These are phyloP conservation scores for Boletus smithii DNA, from an alignment of 1,284 basidiomycete species.

Conservation along the genomic window DNA sequence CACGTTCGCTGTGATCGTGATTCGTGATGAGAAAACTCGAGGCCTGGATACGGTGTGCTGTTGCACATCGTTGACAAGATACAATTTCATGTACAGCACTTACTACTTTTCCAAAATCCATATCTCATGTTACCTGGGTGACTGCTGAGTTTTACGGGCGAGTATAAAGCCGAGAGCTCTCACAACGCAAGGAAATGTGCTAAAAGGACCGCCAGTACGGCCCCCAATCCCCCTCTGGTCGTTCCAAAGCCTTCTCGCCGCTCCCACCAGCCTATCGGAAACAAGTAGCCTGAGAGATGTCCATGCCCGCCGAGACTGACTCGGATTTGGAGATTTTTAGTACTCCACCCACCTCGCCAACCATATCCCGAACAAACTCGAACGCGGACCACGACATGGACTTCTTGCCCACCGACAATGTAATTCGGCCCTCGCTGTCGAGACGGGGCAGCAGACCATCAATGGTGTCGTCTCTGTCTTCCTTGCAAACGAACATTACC, in stretches of 20 bases:
- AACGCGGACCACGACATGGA: slow-evolving; percentile 26
- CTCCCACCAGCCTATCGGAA: slow-evolving; percentile 12
- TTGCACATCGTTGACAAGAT: slow-evolving; percentile 14
- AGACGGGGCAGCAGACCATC: slow-evolving; percentile 45
- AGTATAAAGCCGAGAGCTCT: slow-evolving; percentile 27
- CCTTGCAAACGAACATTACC: slow-evolving; percentile 45
- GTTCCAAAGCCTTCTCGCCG: slow-evolving; percentile 10
- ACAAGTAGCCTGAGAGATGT: slow-evolving; percentile 20
- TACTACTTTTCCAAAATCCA: slow-evolving; percentile 12
- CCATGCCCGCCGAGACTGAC: slow-evolving; percentile 29
- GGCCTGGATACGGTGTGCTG: slow-evolving; percentile 19
- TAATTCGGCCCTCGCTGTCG: slow-evolving; percentile 43
- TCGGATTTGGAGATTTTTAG: slow-evolving; percentile 48
- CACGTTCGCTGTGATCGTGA: slow-evolving; percentile 19
- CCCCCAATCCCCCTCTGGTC: slow-evolving; percentile 6
- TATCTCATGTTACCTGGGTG: slow-evolving; percentile 26
- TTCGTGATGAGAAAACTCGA: slow-evolving; percentile 14
- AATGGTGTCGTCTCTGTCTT: slow-evolving; percentile 23
- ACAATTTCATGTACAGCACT: slow-evolving; percentile 19
- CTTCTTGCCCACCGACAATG: slow-evolving; percentile 28
- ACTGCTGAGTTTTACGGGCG: slow-evolving; percentile 16
- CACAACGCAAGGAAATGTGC: slow-evolving; percentile 1
- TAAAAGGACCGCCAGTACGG: slow-evolving; percentile 9
- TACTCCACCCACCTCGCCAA: slow-evolving; percentile 60
- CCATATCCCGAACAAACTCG: slow-evolving; percentile 28